Percentiles rank a stretch among this genome's conserved stretches.
Evolutionary conservation across 768 basidiomycete species (phyloP).

Genomic region (Tricholoma terreum): DNA sequence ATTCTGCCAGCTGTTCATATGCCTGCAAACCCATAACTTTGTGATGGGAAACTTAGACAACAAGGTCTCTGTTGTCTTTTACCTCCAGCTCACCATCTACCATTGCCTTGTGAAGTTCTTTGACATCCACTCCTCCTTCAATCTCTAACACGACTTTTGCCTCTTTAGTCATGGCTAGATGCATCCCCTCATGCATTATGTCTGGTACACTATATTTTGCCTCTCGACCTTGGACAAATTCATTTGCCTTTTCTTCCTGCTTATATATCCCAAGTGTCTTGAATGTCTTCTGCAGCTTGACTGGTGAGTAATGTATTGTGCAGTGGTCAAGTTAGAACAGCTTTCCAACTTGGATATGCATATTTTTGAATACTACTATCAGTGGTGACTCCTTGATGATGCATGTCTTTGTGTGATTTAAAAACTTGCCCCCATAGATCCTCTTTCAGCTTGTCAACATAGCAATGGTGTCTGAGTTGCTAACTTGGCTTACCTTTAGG

Average conservation of each 20-base stretch:
- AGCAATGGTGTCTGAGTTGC: neutral
- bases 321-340: conserved; percentile 22
- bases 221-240: too few species aligned
- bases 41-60: neutral
- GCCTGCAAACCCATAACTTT: neutral
- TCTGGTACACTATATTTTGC: too few species aligned
- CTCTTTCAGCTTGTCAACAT: conserved; percentile 9
- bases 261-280: too few species aligned
- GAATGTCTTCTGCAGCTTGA: conserved; percentile 26
- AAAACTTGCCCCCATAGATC: conserved; percentile 32
- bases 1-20: neutral
- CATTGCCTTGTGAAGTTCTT: neutral
- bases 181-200: too few species aligned
- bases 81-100: neutral
- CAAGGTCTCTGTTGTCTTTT: neutral
- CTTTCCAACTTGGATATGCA: conserved; percentile 18
- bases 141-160: too few species aligned
- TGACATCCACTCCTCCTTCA: neutral
- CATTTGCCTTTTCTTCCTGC: too few species aligned
- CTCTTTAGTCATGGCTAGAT: too few species aligned
- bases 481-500: conserved; percentile 40
- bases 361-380: conserved; percentile 31
- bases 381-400: conserved; percentile 33
- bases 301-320: conserved; percentile 23
- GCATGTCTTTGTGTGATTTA: conserved; percentile 28